Base-by-base conservation (phyloP, 768 basidiomycete species). In the Rhizopogon roseolus region DNA sequence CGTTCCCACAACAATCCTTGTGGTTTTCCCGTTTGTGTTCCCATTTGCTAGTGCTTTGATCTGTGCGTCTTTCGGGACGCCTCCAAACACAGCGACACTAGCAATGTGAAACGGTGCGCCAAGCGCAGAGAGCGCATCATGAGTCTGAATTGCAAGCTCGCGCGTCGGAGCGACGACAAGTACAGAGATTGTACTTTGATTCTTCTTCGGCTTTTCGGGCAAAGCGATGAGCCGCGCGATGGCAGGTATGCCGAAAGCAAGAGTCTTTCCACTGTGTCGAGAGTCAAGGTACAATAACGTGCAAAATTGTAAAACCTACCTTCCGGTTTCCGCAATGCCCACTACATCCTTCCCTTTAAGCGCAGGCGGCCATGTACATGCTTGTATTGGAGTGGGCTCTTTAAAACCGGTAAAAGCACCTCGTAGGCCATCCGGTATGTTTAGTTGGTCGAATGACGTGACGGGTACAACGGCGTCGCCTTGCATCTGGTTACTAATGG, bases 311-410 rank as follows among this genome's bases (percentile, higher is more conserved):
- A 49, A n/a, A 27, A 55, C 73, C 36, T 57, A 83, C 86, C 85
- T 90, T 61, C 96, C 96, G 2, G 96, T 98, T 75, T 98, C 95
- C 6, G 96, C 95, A 56, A 98, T 92, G 46, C 96, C 96, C 29
- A 98, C 86, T 0, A 96, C 90, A 66, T 98, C 91, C n/a, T 76
- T 76, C 0, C 89, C 89, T 22, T 79, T 75, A 25, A 98, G 73
- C 6, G 90, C 84, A 34, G 90, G 84, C 2, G 95, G 93, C 95
- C 95, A 98, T 11, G 94, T 83, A 61, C 92, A 96, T 6, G 93
- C 87, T 66, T 99, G 97, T 51, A 99, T 93, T 0, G 97, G 95
- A 0, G 95, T 96, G 5, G 97, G 96, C 58, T 88, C 83, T 58
- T 84, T 81, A 74, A 94, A 99, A 7, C 73, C 75, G 45, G 74